Conservation (phyloP, 345 rosid species). For the Lumnitzera littorea region DNA sequence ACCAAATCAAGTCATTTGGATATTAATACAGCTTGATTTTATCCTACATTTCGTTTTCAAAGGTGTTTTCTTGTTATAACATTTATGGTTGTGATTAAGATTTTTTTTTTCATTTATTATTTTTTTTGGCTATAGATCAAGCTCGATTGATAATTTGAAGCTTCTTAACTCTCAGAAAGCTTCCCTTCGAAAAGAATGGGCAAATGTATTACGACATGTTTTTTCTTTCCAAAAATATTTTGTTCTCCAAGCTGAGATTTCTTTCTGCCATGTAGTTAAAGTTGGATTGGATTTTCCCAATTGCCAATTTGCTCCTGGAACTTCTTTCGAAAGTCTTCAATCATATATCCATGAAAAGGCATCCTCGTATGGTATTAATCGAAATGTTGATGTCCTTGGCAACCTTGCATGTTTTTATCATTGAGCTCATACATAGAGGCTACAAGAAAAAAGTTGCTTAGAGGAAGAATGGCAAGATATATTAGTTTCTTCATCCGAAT, state of each 20-base stretch:
- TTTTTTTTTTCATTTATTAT: neutral
- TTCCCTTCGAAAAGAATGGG: too few relatives aligned
- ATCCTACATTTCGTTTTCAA: too few relatives aligned
- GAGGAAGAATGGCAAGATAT: slow-evolving; percentile 2
- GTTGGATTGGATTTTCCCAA: slow-evolving; percentile 4
- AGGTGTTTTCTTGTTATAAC: too few relatives aligned
- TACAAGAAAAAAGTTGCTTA: slow-evolving; percentile 3
- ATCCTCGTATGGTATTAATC: slow-evolving; percentile 2
- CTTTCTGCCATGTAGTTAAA: neutral
- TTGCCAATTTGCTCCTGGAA: slow-evolving; percentile 6
- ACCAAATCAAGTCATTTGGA: too few relatives aligned
- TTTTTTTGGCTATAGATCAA: too few relatives aligned
- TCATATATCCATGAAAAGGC: slow-evolving; percentile 6
- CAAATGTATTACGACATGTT: too few relatives aligned
- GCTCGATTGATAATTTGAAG: too few relatives aligned
- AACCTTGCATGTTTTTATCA: slow-evolving; percentile 3
- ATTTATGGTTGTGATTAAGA: neutral
- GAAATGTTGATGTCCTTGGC: slow-evolving; percentile 12
- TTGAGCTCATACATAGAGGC: slow-evolving; percentile 8
- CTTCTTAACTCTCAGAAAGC: too few relatives aligned
- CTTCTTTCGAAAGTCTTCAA: slow-evolving; percentile 11
- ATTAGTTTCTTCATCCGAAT: too few relatives aligned
- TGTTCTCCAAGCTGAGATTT: too few relatives aligned
- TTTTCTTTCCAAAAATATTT: too few relatives aligned
- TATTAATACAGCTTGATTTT: too few relatives aligned